phyloP scores from a whole-genome alignment of 345 rosid species.

The Crucihimalaya himalaica region DNA sequence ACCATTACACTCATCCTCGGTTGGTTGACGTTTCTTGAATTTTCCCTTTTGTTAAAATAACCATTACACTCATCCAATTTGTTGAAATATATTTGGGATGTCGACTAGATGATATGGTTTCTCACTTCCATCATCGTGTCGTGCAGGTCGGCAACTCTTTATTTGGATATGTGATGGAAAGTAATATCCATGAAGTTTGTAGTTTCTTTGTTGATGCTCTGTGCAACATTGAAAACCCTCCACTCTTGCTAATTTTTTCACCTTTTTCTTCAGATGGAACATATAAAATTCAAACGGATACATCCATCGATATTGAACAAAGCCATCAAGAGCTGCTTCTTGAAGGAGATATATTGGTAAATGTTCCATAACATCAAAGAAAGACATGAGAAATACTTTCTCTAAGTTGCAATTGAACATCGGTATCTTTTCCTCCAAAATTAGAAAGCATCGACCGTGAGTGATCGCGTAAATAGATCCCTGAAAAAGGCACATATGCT shows the following conservation, averaged over 20 bases:
- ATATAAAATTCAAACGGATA: not conserved
- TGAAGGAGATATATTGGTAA: not conserved
- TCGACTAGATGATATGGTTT: not conserved
- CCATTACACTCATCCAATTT: not conserved
- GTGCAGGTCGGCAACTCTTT: not conserved
- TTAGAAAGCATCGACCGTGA: not conserved
- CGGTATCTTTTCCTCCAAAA: too few species aligned
- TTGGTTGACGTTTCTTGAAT: not conserved
- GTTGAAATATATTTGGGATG: not conserved
- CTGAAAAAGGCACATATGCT: rapidly evolving
- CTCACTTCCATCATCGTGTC: not conserved
- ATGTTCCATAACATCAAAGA: not conserved
- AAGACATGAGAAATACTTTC: not conserved
- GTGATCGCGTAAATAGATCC: not conserved
- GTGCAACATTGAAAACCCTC: not conserved
- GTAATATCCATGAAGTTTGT: not conserved
- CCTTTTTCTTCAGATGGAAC: not conserved
- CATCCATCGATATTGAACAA: not conserved
- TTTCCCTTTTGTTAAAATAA: too few species aligned
- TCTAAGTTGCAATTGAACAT: not conserved
- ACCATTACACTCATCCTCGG: too few species aligned
- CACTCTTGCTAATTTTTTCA: not conserved
- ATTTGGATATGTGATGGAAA: not conserved
- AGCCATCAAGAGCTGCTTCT: not conserved
- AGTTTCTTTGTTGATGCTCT: not conserved